Evolutionary conservation across 805 yeast genomes (phyloP).

Genomic region (Metschnikowia noctiluminum): DNA sequence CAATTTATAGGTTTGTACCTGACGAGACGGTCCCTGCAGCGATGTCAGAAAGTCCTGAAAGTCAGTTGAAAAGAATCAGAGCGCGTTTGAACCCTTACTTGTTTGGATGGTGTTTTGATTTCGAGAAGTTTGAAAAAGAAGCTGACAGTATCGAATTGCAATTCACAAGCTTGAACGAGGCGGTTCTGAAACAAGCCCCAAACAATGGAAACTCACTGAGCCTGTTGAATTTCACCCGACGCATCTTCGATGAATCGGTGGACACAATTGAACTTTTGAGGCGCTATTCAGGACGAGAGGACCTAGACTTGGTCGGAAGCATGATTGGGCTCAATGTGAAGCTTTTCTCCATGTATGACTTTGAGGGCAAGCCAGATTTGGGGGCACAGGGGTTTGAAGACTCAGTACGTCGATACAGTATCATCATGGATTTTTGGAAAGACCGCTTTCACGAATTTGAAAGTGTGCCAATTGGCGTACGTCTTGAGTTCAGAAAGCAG

Average conservation of each 20-base stretch:
- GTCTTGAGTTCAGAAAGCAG: background rate
- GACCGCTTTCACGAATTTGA: background rate
- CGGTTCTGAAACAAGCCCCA: background rate
- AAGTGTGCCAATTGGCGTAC: background rate
- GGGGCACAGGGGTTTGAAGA: background rate
- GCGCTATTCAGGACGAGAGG: background rate
- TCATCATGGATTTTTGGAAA: background rate
- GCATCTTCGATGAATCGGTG: background rate
- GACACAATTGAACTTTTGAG: conserved; percentile 2
- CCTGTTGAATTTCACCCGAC: background rate
- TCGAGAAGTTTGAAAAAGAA: background rate
- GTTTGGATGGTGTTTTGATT: background rate
- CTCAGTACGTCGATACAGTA: background rate
- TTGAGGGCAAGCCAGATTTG: background rate
- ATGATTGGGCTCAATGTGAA: conserved; percentile 1
- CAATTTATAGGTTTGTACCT: background rate
- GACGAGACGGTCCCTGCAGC: background rate
- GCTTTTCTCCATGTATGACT: background rate
- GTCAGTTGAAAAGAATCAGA: background rate
- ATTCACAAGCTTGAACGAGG: background rate
- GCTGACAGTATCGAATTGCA: background rate
- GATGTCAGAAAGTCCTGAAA: background rate
- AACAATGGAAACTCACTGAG: background rate
- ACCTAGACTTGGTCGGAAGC: background rate
- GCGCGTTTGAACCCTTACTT: background rate